Evolutionary conservation across 441 rosid species (phyloP), one percentile per base, ranked within the genome.

Genomic region (Euphorbia corollata): DNA sequence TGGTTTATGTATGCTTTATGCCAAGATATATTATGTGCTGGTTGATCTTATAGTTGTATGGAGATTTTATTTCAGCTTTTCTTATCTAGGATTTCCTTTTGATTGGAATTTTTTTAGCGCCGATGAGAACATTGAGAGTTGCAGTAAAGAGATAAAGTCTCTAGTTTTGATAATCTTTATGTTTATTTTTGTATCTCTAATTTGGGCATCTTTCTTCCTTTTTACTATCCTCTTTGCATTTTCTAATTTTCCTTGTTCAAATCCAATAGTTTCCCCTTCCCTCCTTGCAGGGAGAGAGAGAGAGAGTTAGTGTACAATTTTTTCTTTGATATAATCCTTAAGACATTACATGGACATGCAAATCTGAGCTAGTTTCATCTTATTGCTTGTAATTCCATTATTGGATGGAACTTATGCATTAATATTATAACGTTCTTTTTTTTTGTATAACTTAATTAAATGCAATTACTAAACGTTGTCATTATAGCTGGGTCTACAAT

Each of bases 341-440:
- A 16, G 50, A 23, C 3, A 18, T 2, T 12, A 38, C 30, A 39
- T 19, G 16, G 18, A 61, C 30, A 18, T 61, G 65, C 20, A 27
- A 7, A 22, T 62, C 43, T 43, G 65, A 22, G 24, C 11, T 32
- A 59, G 32, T 27, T 27, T 27, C 32, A 27, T 27, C 32, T 34
- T 34, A 27, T 43, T 63, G 67, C 67, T 47, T 63, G 20, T 63
- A 18, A 47, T 16, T 45, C 18, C 39, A 43, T 24, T 23, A 45
- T 27, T 27, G 32, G 32, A 27, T 27, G 32, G 32, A 27, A 27
- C 32, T 27, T 27, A 4, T 27, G 32, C 32, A 19, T 65, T 23
- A 27, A 53, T 53, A 12, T 11, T 27, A 34, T 38, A 11, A 1
- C 30, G n/a, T 48, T 22, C 34, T 32, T 36, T 24, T 48, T 20